phyloP scores from a whole-genome alignment of 192 early-diverging fungal genomes.

The Backusella sp. region DNA sequence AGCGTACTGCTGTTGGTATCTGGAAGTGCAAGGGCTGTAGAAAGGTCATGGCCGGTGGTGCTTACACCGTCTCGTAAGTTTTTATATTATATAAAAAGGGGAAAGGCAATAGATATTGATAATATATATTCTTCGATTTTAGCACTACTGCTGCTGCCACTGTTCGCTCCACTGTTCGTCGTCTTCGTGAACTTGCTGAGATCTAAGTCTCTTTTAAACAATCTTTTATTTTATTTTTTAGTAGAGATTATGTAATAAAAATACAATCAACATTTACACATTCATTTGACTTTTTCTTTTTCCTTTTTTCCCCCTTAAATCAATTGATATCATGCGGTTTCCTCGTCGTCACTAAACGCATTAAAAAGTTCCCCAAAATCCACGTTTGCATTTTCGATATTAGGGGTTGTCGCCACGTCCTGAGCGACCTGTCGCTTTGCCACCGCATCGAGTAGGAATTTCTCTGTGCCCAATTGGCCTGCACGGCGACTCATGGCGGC shows the following conservation, averaged over 20 bases:
- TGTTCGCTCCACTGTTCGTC: constrained; percentile 94
- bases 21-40: constrained; percentile 97
- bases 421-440: background rate
- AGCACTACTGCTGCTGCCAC: constrained; percentile 86
- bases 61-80: constrained; percentile 49
- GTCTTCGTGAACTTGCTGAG: constrained; percentile 93
- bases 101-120: background rate
- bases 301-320: constrained; percentile 2
- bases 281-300: background rate
- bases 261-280: constrained; percentile 6
- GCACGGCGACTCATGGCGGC: constrained; percentile 18
- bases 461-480: background rate
- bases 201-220: constrained; percentile 54
- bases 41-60: constrained; percentile 79
- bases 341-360: constrained; percentile 27
- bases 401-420: background rate
- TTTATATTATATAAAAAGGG: background rate
- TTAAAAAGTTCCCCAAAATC: constrained; percentile 16
- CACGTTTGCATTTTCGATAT: background rate
- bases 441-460: background rate
- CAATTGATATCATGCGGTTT: background rate
- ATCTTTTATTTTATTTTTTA: background rate
- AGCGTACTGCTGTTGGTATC: constrained; percentile 95
- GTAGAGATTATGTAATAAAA: constrained; percentile 17
- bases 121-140: background rate